Percentiles rank a stretch among this genome's conserved stretches.
Conservation (phyloP, 2,329 filamentous ascomycete genomes). For the Ophidiomyces ophidiicola region DNA sequence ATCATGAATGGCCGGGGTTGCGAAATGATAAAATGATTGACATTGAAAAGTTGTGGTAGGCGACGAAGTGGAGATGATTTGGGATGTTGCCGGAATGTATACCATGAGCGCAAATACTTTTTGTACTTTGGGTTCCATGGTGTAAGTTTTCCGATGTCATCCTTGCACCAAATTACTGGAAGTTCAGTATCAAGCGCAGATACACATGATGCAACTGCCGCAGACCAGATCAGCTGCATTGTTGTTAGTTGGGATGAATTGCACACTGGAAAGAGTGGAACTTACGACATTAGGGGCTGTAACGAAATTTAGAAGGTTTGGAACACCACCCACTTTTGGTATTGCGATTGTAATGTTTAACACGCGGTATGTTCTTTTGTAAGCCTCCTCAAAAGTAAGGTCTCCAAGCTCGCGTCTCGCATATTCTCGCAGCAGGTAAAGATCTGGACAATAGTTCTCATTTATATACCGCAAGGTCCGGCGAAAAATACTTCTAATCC, state of each 20-base stretch:
- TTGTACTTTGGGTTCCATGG: conserved; percentile 36
- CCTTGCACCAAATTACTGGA: conserved; percentile 63
- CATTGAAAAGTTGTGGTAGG: conserved; percentile 74
- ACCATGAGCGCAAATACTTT: conserved; percentile 57
- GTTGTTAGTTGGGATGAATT: not conserved
- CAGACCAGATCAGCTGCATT: conserved; percentile 47
- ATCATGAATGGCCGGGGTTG: conserved; percentile 84
- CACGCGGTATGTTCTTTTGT: conserved; percentile 68
- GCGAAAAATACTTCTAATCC: conserved; percentile 50
- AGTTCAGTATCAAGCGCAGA: conserved; percentile 52
- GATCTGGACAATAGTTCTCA: conserved; percentile 75
- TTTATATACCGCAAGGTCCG: conserved; percentile 56
- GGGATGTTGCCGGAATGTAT: conserved; percentile 52
- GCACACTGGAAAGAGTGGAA: conserved; percentile 19
- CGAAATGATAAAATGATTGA: conserved; percentile 89
- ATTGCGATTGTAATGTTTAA: conserved; percentile 86
- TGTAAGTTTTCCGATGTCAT: conserved; percentile 57
- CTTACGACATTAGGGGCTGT: conserved; percentile 84
- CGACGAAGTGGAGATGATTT: conserved; percentile 56
- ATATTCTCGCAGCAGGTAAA: conserved; percentile 68
- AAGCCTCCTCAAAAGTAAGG: conserved; percentile 86
- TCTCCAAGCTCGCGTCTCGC: conserved; percentile 77
- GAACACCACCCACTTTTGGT: conserved; percentile 59
- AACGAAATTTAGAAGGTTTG: conserved; percentile 78
- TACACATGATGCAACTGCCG: conserved; percentile 32